A percentile compares a stretch with the other conserved stretches of the same genome.
Conservation (phyloP, 129 eudicot genomes). For the Artemisia annua region DNA sequence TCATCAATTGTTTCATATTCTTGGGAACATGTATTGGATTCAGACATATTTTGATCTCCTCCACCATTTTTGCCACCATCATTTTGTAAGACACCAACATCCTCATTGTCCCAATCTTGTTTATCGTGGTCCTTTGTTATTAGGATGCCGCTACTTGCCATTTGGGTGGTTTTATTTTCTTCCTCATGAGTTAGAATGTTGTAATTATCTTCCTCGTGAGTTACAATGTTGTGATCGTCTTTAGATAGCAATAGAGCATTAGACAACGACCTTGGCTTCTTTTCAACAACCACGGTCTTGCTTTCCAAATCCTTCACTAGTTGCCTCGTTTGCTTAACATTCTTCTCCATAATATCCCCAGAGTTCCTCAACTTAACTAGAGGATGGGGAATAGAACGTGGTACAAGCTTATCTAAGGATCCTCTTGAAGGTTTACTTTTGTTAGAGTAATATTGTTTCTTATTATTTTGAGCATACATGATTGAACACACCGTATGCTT, state of each 20-base stretch:
- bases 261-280: slow-evolving; percentile 4
- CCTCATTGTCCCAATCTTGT: slow-evolving; percentile 24
- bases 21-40: slow-evolving; percentile 1
- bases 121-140: neutral
- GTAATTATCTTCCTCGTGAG: neutral
- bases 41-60: slow-evolving; percentile 12
- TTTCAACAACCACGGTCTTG: slow-evolving; percentile 13
- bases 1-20: neutral
- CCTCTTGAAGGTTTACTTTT: slow-evolving; percentile 28
- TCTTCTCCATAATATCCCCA: slow-evolving; percentile 12
- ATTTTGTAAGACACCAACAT: slow-evolving; percentile 13
- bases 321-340: slow-evolving; percentile 19
- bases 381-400: slow-evolving; percentile 28
- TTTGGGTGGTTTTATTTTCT: neutral
- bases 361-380: slow-evolving; percentile 26
- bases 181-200: neutral
- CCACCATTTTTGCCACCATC: slow-evolving; percentile 11
- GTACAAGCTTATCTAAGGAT: slow-evolving; percentile 36
- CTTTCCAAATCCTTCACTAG: slow-evolving; percentile 4
- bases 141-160: neutral
- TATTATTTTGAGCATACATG: slow-evolving; percentile 15
- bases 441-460: slow-evolving; percentile 19
- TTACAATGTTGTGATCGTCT: slow-evolving; percentile 2
- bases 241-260: slow-evolving; percentile 4
- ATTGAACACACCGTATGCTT: slow-evolving; percentile 35